A percentile compares a stretch with the other conserved stretches of the same genome.
These are phyloP conservation scores for Wickerhamomyces pijperi DNA, from an alignment of 805 yeast species.

Conservation along the genomic window DNA sequence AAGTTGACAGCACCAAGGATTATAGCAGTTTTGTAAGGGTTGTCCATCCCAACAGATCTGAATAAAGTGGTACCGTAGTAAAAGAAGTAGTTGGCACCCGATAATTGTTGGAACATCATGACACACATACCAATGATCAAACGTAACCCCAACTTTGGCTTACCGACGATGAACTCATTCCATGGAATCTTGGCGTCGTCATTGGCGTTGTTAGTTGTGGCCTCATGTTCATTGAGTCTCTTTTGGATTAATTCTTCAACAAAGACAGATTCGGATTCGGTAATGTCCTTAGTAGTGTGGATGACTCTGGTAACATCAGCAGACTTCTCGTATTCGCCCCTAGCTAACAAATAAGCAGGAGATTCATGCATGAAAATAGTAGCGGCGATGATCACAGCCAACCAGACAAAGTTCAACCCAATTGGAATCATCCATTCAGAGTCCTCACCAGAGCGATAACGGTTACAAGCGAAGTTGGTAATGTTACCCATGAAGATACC, in stretches of 20 bases:
- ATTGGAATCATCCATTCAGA: conserved; percentile 63
- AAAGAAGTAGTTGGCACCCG: conserved; percentile 58
- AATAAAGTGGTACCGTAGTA: conserved; percentile 57
- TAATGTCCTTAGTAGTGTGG: conserved; percentile 35
- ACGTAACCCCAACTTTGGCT: conserved; percentile 42
- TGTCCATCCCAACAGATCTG: conserved; percentile 43
- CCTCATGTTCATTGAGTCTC: conserved; percentile 37
- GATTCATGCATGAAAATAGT: conserved; percentile 56
- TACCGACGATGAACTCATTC: conserved; percentile 50
- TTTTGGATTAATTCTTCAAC: conserved; percentile 31
- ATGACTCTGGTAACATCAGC: conserved; percentile 38
- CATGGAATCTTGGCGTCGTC: conserved; percentile 45
- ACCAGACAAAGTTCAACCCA: conserved; percentile 35
- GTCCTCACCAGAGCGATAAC: conserved; percentile 27
- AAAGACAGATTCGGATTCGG: conserved; percentile 34
- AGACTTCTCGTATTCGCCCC: conserved; percentile 40
- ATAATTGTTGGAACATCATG: conserved; percentile 51
- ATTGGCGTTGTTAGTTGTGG: conserved; percentile 37
- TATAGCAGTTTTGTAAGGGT: conserved; percentile 51
- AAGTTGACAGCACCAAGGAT: conserved; percentile 47
- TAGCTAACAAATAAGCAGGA: conserved; percentile 41
- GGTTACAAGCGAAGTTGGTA: conserved; percentile 49
- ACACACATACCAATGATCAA: conserved; percentile 45
- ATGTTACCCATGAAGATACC: conserved; percentile 69
- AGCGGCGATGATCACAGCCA: conserved; percentile 28